A percentile compares a stretch with the other conserved stretches of the same genome.
Conservation (phyloP, 306 rosid species). For the Trifolium repens region DNA sequence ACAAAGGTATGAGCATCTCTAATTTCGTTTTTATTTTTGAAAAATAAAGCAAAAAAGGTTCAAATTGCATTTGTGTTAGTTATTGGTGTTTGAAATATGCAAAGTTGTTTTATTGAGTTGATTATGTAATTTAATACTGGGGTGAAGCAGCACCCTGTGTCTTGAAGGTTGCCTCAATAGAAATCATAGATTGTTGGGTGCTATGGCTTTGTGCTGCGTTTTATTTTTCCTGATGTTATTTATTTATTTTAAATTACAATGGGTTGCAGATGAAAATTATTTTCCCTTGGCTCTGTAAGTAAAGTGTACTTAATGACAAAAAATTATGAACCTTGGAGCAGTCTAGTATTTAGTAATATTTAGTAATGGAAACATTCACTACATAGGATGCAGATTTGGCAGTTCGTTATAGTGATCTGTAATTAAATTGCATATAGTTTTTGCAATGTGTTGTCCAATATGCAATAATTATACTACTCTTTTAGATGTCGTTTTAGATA, state of each 20-base stretch:
- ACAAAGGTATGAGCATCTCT: slow-evolving; percentile 59
- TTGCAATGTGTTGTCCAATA: neutral
- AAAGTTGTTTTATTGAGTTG: slow-evolving; percentile 8
- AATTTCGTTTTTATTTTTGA: neutral
- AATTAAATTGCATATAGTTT: slow-evolving; percentile 19
- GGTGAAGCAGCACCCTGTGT: slow-evolving; percentile 6
- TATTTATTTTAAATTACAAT: neutral
- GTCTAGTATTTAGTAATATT: neutral
- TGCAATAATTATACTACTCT: neutral
- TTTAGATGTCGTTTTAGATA: slow-evolving; percentile 12
- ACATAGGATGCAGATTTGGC: slow-evolving; percentile 10
- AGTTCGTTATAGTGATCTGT: neutral
- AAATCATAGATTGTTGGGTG: neutral
- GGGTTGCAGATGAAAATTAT: slow-evolving; percentile 6
- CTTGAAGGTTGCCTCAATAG: slow-evolving; percentile 7
- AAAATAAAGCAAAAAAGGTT: neutral
- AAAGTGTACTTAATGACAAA: neutral
- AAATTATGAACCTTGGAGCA: neutral
- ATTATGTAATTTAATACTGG: slow-evolving; percentile 24
- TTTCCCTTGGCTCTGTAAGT: slow-evolving; percentile 16
- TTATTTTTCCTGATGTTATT: neutral
- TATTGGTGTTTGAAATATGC: slow-evolving; percentile 20
- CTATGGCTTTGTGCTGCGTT: neutral
- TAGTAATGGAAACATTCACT: neutral
- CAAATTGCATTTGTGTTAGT: neutral